These are phyloP conservation scores for Zygosaccharomyces sapae DNA, from an alignment of 1,139 yeast species.

Conservation along the genomic window DNA sequence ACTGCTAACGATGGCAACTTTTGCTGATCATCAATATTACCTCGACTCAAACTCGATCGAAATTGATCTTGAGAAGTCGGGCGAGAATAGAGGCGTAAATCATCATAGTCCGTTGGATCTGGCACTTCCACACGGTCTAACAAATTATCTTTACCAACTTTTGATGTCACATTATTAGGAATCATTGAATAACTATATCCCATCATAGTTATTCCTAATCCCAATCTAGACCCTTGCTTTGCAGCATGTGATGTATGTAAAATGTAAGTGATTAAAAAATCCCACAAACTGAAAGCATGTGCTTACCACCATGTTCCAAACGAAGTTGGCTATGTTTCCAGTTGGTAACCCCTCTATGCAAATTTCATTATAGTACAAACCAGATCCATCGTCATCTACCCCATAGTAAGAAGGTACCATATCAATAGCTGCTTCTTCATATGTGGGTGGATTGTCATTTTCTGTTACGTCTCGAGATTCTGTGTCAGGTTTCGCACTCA, in stretches of 20 bases:
- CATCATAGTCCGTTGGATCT: conserved; percentile 57
- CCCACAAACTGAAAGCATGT: conserved; percentile 93
- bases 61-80: conserved; percentile 42
- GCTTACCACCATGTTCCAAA: conserved; percentile 87
- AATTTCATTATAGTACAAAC: conserved; percentile 70
- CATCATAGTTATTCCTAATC: conserved; percentile 80
- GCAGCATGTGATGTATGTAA: conserved; percentile 97
- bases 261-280: conserved; percentile 78
- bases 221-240: conserved; percentile 90
- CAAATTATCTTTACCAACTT: conserved; percentile 36
- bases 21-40: conserved; percentile 37
- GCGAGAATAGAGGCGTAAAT: conserved; percentile 36
- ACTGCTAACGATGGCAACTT: conserved; percentile 38
- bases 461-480: conserved; percentile 24
- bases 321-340: conserved; percentile 81
- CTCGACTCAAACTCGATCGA: conserved; percentile 41
- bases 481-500: conserved; percentile 76
- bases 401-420: conserved; percentile 98
- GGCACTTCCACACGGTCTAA: conserved; percentile 41
- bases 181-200: conserved; percentile 70
- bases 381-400: conserved; percentile 67
- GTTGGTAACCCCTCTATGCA: conserved; percentile 95
- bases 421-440: conserved; percentile 94
- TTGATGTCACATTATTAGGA: conserved; percentile 45
- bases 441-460: conserved; percentile 78